Percentiles rank a stretch among this genome's conserved stretches.
Conservation (phyloP, 257 asterid species). For the Petunia secreta region DNA sequence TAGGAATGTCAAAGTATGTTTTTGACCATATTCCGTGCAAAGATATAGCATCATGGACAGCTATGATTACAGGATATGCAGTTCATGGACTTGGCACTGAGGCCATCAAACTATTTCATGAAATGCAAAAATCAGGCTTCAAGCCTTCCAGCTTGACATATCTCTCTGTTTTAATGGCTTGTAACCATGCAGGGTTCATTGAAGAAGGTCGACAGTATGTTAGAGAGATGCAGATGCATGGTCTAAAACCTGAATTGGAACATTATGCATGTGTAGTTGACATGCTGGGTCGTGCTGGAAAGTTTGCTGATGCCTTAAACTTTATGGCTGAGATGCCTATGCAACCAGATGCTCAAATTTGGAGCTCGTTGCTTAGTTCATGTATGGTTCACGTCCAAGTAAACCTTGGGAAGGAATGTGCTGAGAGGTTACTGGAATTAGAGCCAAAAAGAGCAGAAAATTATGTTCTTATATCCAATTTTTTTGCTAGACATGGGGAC, state of each 20-base stretch:
- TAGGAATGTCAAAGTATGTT: conserved; percentile 32
- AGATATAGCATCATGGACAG: conserved; percentile 37
- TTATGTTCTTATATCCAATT: conserved; percentile 41
- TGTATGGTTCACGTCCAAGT: conserved; percentile 30
- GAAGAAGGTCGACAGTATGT: conserved; percentile 38
- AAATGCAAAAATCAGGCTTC: conserved; percentile 31
- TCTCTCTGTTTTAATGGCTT: conserved; percentile 36
- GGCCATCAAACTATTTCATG: conserved; percentile 32
- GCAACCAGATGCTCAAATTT: conserved; percentile 39
- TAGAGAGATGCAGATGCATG: conserved; percentile 35
- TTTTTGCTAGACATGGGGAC: conserved; percentile 35
- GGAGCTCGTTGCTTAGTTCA: conserved; percentile 41
- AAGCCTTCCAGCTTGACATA: conserved; percentile 36
- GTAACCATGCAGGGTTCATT: conserved; percentile 41
- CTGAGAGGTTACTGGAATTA: conserved; percentile 34
- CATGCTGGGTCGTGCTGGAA: conserved; percentile 48
- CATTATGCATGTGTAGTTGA: conserved; percentile 44
- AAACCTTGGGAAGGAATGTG: conserved; percentile 34
- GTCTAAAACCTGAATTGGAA: conserved; percentile 36
- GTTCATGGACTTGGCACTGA: conserved; percentile 42
- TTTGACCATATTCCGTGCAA: conserved; percentile 33
- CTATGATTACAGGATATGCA: conserved; percentile 40
- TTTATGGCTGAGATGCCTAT: conserved; percentile 35
- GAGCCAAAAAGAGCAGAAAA: conserved; percentile 38
- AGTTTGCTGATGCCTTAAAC: conserved; percentile 36